phyloP scores from a whole-genome alignment of 2,329 filamentous ascomycete genomes.

The Phialophora chinensis region DNA sequence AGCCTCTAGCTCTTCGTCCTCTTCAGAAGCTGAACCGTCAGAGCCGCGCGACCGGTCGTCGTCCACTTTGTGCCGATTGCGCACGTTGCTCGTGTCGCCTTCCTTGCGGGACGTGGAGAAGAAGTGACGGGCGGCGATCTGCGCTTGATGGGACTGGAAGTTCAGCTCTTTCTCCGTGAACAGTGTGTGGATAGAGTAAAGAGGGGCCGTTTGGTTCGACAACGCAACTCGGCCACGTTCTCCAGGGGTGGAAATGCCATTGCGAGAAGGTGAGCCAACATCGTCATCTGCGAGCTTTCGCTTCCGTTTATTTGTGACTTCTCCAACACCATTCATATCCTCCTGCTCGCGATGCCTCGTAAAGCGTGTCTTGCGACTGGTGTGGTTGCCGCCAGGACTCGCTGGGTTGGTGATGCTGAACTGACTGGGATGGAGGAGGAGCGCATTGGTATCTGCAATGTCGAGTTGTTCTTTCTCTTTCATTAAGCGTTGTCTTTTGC shows the following conservation, averaged over 20 bases:
- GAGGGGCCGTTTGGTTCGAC: conserved; percentile 63
- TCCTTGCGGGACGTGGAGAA: conserved; percentile 61
- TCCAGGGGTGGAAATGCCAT: conserved; percentile 54
- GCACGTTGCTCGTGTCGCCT: conserved; percentile 35
- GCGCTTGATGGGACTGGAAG: conserved; percentile 66
- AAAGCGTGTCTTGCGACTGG: conserved; percentile 67
- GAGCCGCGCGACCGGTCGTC: conserved; percentile 49
- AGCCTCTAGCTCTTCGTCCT: conserved; percentile 50
- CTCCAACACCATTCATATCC: conserved; percentile 54
- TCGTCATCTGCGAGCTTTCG: conserved; percentile 65
- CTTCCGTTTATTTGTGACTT: conserved; percentile 63
- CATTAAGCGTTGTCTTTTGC: conserved; percentile 63
- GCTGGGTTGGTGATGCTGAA: conserved; percentile 70
- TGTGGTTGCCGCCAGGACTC: conserved; percentile 65
- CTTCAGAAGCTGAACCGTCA: conserved; percentile 51
- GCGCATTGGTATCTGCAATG: conserved; percentile 69
- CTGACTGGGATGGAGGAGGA: conserved; percentile 69
- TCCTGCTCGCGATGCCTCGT: conserved; percentile 64
- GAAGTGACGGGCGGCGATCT: conserved; percentile 62
- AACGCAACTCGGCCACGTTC: conserved; percentile 60
- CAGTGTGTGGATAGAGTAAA: conserved; percentile 67
- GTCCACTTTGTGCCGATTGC: conserved; percentile 48
- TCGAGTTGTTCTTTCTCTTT: conserved; percentile 71
- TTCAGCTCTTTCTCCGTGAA: conserved; percentile 72
- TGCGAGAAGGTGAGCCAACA: conserved; percentile 62